Evolutionary conservation across 176 grass and related monocot species (phyloP).

Genomic region (Triticum turgidum): DNA sequence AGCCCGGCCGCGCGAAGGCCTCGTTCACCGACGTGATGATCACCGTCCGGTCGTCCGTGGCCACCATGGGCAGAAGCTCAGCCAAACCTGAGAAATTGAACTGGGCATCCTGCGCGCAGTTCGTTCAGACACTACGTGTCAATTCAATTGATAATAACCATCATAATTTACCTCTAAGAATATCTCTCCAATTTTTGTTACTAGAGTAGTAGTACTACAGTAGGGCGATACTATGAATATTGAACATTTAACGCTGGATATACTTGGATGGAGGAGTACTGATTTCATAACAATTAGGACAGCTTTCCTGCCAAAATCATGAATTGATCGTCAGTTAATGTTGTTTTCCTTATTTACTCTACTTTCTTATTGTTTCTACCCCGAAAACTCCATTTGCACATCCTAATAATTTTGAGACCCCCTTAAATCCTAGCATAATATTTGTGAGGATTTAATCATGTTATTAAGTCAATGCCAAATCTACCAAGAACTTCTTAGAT

Average conservation of each 20-base stretch:
- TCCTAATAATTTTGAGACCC: too few relatives aligned
- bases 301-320: too few relatives aligned
- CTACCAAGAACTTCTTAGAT: too few relatives aligned
- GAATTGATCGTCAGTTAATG: too few relatives aligned
- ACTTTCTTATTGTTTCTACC: too few relatives aligned
- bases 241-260: background rate
- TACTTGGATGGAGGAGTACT: background rate
- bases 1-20: constrained; percentile 38
- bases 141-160: background rate
- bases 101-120: background rate
- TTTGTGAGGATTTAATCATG: too few relatives aligned
- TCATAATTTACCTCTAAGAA: background rate
- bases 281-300: too few relatives aligned
- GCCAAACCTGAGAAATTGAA: constrained; percentile 36
- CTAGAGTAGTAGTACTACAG: background rate
- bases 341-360: too few relatives aligned
- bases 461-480: too few relatives aligned
- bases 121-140: background rate
- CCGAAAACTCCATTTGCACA: too few relatives aligned
- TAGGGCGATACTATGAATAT: background rate
- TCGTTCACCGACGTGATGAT: constrained; percentile 61
- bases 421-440: too few relatives aligned
- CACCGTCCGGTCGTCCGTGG: constrained; percentile 41
- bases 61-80: constrained; percentile 33
- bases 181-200: background rate